Evolutionary conservation across 805 yeast genomes (phyloP), one percentile per base, ranked within the genome.

Genomic region (Cyberlindnera bimundalis): DNA sequence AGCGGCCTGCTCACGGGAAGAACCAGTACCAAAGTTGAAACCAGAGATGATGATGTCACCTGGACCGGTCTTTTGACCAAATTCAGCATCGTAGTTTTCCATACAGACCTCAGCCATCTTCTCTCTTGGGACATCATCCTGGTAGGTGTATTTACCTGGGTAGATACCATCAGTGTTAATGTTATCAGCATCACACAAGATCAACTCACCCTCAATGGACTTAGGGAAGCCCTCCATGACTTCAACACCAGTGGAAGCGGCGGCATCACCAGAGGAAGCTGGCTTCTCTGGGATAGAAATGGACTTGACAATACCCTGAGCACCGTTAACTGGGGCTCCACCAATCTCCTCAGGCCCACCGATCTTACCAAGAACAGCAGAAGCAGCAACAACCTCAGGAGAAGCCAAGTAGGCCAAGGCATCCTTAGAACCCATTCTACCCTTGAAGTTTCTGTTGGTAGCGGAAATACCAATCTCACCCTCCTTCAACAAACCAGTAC

Each of bases 401-500:
- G 97, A 89, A 0, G 96, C 96, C 50, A 93, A 75, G 64, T 84
- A 93, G 0, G 99, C 99, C 46, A 89, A 70, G 1, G 99, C 99
- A 55, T 93, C 97, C 53, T 84, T 84, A 7, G 96, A 84, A 8
- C 99, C 99, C 99, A 93, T 93, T 69, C 99, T 81, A 47, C 99
- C 99, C 68, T 93, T 93, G 76, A 93, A 93, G 68, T 93, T 93
- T 71, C 99, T 81, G 71, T 93, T 93, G 7, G 99, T 93, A 43
- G 99, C 99, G 50, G 96, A 86, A 56, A 93, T 93, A 50, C 99
- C 99, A 44, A 93, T 95, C 65, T 93, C 98, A 33, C 99, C 99
- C 26, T 87, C 91, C 65, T 93, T 81, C 52, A 93, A 71, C 50
- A 93, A 70, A 36, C 99, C 99, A 21, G 95, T 74, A 41, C 99